Conservation (phyloP, 2,329 filamentous ascomycete genomes). For the Elsinoe fawcettii region DNA sequence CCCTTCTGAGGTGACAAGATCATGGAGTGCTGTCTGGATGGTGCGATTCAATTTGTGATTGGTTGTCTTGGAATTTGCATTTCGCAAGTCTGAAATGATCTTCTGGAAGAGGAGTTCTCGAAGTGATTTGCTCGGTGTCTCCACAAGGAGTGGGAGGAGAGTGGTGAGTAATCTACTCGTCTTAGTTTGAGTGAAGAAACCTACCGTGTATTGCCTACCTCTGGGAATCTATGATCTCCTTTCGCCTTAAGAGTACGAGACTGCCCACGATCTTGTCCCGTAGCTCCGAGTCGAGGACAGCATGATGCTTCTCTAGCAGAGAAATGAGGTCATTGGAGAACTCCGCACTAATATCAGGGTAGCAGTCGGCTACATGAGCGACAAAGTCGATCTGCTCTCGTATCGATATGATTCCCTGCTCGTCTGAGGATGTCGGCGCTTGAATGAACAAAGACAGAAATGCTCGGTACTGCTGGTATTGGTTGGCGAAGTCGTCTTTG, state of each 20-base stretch:
- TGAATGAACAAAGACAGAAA: conserved; percentile 86
- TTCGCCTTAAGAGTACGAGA: conserved; percentile 77
- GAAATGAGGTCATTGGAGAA: conserved; percentile 77
- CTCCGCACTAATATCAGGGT: conserved; percentile 66
- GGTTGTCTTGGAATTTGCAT: conserved; percentile 75
- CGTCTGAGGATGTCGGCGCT: conserved; percentile 68
- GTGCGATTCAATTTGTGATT: conserved; percentile 92
- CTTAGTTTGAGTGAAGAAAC: conserved; percentile 15
- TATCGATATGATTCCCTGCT: conserved; percentile 73
- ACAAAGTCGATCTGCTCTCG: conserved; percentile 90
- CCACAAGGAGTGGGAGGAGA: conserved; percentile 85
- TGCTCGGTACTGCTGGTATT: conserved; percentile 86
- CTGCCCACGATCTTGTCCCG: conserved; percentile 92
- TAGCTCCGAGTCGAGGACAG: conserved; percentile 71
- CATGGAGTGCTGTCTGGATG: conserved; percentile 88
- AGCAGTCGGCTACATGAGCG: conserved; percentile 88
- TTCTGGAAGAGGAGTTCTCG: conserved; percentile 79
- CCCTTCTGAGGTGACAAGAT: conserved; percentile 78
- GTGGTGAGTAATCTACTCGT: conserved; percentile 61
- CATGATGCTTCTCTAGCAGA: conserved; percentile 75
- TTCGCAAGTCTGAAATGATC: conserved; percentile 82
- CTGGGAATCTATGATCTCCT: conserved; percentile 82
- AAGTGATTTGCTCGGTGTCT: conserved; percentile 86
- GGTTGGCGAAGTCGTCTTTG: conserved; percentile 76
- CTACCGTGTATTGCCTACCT: conserved; percentile 35